Evolutionary conservation across 768 basidiomycete species (phyloP).

Genomic region (Nidularia sp.): DNA sequence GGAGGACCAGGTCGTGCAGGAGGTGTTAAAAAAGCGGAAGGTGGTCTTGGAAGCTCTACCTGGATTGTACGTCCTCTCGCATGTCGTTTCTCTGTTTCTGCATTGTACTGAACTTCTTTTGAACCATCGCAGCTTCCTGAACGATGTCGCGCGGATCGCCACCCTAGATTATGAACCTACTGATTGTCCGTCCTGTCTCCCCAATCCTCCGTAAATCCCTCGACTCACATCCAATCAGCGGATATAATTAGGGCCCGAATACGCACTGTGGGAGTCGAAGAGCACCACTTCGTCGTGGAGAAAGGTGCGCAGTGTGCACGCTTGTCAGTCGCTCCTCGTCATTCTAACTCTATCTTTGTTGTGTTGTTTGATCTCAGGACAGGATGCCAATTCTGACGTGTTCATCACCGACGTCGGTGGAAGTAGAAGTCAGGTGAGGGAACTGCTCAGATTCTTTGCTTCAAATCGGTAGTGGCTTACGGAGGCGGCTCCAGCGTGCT

Average conservation of each 20-base stretch:
- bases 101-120: background rate
- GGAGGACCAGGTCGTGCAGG: slow-evolving; percentile 51
- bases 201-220: background rate
- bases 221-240: slow-evolving; percentile 22
- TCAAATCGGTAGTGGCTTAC: background rate
- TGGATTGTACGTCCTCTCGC: slow-evolving; percentile 58
- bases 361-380: slow-evolving; percentile 10
- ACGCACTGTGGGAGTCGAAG: slow-evolving; percentile 70
- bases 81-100: background rate
- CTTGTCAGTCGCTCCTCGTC: background rate
- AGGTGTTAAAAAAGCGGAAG: slow-evolving; percentile 43
- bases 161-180: slow-evolving; percentile 53
- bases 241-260: slow-evolving; percentile 76
- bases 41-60: slow-evolving; percentile 57
- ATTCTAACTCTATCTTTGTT: background rate
- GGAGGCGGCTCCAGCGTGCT: slow-evolving; percentile 34
- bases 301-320: slow-evolving; percentile 31
- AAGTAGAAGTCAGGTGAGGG: slow-evolving; percentile 40
- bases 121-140: slow-evolving; percentile 53
- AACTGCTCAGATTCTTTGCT: background rate
- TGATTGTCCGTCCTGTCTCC: slow-evolving; percentile 42
- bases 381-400: slow-evolving; percentile 48
- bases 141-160: slow-evolving; percentile 62
- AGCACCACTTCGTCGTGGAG: slow-evolving; percentile 61
- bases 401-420: slow-evolving; percentile 73